phyloP scores from a whole-genome alignment of 2,329 filamentous ascomycete species.

The Alternaria sp. region DNA sequence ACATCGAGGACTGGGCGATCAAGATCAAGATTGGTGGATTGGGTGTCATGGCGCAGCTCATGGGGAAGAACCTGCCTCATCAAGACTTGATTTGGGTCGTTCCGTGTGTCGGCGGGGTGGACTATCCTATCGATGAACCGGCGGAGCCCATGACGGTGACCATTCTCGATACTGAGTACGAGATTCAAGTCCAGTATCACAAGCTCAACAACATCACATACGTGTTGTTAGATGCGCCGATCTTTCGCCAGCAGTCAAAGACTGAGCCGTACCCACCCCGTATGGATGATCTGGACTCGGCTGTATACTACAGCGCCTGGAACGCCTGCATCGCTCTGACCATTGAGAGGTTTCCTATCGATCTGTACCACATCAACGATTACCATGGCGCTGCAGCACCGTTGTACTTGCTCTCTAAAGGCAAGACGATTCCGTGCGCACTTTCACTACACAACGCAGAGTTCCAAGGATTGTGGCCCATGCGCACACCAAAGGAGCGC shows the following conservation, averaged over 20 bases:
- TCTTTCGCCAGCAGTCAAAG: slow-evolving; percentile 35
- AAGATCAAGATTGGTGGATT: not conserved
- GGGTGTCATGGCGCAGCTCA: not conserved
- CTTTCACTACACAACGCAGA: not conserved
- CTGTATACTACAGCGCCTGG: slow-evolving; percentile 73
- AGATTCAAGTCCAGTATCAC: slow-evolving; percentile 70
- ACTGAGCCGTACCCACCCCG: slow-evolving; percentile 52
- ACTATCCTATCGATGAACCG: slow-evolving; percentile 9
- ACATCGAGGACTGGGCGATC: not conserved
- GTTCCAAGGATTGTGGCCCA: not conserved
- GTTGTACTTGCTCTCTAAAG: not conserved
- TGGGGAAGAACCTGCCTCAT: not conserved
- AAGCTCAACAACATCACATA: slow-evolving; percentile 70
- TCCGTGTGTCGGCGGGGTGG: not conserved
- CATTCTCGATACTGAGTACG: slow-evolving; percentile 66
- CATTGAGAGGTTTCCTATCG: slow-evolving; percentile 61
- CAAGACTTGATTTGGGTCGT: not conserved
- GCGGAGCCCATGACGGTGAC: slow-evolving; percentile 68
- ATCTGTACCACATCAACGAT: not conserved
- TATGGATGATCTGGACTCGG: slow-evolving; percentile 73
- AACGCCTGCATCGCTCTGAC: slow-evolving; percentile 72
- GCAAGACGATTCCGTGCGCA: not conserved
- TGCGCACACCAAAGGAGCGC: slow-evolving; percentile 60
- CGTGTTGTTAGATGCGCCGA: slow-evolving; percentile 69
- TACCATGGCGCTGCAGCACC: not conserved